These are phyloP conservation scores for Syzygium malaccense DNA, from an alignment of 441 rosid genomes.

Conservation along the genomic window DNA sequence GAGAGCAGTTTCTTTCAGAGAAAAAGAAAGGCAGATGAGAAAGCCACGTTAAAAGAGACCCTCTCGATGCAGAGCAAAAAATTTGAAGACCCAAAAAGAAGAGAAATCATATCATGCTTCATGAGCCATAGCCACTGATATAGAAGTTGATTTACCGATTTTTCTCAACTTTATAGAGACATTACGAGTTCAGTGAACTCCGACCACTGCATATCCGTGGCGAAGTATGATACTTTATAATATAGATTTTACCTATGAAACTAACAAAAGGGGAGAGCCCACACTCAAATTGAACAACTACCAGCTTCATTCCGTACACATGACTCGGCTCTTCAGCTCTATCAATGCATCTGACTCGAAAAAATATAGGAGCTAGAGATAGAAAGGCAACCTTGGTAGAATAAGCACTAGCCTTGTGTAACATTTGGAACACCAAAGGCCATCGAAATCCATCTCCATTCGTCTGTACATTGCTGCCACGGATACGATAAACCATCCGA, in stretches of 20 bases:
- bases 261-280: not conserved
- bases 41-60: not conserved
- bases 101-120: not conserved
- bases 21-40: not conserved
- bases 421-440: not conserved
- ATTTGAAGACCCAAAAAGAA: not conserved
- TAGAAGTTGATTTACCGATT: not conserved
- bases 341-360: not conserved
- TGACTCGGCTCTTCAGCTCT: not conserved
- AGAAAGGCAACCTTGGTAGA: not conserved
- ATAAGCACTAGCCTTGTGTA: not conserved
- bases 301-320: not conserved
- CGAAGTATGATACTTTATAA: not conserved
- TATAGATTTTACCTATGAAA: not conserved
- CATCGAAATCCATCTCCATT: not conserved
- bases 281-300: not conserved
- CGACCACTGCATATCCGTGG: not conserved
- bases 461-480: constrained; percentile 8
- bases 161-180: not conserved
- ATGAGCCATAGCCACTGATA: not conserved
- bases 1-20: not conserved
- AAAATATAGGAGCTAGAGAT: not conserved
- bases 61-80: not conserved
- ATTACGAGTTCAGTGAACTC: not conserved
- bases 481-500: not conserved